Conservation (phyloP, 495 filamentous ascomycete species). For the Penicillium manginii region DNA sequence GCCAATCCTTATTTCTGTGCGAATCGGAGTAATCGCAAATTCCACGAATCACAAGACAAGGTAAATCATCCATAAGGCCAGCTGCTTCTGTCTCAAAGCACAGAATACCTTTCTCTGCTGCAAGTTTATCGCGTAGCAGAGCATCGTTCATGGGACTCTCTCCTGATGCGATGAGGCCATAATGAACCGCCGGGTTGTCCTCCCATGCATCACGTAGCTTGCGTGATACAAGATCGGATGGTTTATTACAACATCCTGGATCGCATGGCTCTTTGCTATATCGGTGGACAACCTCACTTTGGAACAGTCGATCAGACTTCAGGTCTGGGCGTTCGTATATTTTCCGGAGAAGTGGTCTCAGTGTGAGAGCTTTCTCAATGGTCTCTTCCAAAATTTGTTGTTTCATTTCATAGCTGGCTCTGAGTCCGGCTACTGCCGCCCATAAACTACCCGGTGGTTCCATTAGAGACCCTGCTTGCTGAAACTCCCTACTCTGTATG, state of each 20-base stretch:
- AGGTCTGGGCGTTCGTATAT: neutral
- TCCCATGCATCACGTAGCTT: neutral
- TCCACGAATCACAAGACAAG: constrained; percentile 21
- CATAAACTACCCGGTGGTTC: constrained; percentile 9
- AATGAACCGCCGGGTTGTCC: neutral
- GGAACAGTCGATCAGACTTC: neutral
- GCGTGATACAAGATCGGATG: neutral
- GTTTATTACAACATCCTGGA: neutral
- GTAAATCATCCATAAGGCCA: constrained; percentile 9
- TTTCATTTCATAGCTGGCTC: constrained; percentile 19
- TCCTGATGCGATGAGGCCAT: constrained; percentile 6
- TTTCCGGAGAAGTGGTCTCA: neutral
- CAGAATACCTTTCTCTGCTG: neutral
- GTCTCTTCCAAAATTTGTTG: neutral
- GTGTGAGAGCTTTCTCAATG: neutral
- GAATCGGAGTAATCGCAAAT: constrained; percentile 36
- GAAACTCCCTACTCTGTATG: constrained; percentile 14
- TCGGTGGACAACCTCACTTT: neutral
- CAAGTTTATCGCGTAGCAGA: neutral
- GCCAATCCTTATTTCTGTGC: constrained; percentile 33
- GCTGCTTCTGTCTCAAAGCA: constrained; percentile 13
- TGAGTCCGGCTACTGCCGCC: constrained; percentile 1
- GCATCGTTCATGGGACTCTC: constrained; percentile 10
- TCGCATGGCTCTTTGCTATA: neutral
- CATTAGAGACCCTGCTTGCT: constrained; percentile 25